A percentile compares a stretch with the other conserved stretches of the same genome.
Evolutionary conservation across 192 early-diverging fungal genomes (phyloP).

Genomic region (Dimargaris verticillata): DNA sequence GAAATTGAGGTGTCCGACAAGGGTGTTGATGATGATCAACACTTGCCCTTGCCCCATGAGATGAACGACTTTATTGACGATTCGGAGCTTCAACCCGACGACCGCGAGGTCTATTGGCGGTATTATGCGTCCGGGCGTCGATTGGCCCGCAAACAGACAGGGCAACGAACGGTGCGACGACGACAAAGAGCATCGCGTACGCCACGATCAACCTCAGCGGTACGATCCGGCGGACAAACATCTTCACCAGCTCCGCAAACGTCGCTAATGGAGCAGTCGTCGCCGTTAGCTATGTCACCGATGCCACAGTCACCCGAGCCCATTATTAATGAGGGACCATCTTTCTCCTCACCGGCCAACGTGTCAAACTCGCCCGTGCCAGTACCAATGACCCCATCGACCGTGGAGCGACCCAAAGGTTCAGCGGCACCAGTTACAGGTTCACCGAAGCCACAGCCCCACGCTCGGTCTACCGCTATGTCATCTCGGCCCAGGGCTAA

Average conservation of each 20-base stretch:
- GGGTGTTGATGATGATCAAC: neutral
- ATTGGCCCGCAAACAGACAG: too few species aligned
- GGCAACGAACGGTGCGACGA: neutral
- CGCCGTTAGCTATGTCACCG: neutral
- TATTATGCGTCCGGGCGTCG: too few species aligned
- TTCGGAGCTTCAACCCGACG: slow-evolving; percentile 13
- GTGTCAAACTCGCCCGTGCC: slow-evolving; percentile 5
- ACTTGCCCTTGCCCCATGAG: neutral
- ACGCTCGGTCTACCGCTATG: too few species aligned
- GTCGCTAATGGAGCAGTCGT: slow-evolving; percentile 8
- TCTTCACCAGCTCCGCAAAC: neutral
- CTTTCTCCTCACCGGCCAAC: neutral
- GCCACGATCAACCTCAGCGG: neutral
- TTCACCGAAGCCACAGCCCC: too few species aligned
- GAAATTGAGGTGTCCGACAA: neutral
- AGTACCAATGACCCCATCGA: too few species aligned
- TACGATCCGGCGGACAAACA: neutral
- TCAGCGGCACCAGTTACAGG: too few species aligned
- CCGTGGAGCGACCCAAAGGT: too few species aligned
- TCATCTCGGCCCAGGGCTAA: too few species aligned
- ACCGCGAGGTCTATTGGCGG: slow-evolving; percentile 1
- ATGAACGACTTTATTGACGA: slow-evolving; percentile 30
- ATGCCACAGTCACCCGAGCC: too few species aligned
- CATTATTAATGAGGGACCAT: too few species aligned
- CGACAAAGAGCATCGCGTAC: neutral